These are phyloP conservation scores for Canariomyces notabilis DNA, from an alignment of 2,329 filamentous ascomycete species.

Conservation along the genomic window DNA sequence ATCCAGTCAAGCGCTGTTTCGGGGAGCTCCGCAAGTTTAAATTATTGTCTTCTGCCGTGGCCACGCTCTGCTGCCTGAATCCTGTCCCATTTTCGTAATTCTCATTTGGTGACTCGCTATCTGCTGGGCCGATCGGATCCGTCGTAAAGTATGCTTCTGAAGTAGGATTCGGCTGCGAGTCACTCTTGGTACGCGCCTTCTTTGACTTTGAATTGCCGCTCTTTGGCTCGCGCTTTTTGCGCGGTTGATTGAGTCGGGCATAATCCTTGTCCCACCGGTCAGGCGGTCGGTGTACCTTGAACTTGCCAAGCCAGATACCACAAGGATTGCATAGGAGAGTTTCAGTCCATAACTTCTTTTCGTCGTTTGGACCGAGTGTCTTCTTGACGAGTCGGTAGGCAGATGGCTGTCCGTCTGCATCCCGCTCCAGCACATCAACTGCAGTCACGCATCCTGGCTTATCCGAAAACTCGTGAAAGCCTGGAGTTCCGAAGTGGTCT, in stretches of 20 bases:
- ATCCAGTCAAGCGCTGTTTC: conserved; percentile 36
- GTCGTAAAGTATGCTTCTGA: conserved; percentile 53
- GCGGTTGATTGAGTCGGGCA: conserved; percentile 46
- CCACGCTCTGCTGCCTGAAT: conserved; percentile 14
- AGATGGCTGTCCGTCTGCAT: conserved; percentile 57
- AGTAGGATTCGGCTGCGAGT: conserved; percentile 40
- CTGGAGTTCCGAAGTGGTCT: conserved; percentile 63
- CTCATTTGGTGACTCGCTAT: conserved; percentile 29
- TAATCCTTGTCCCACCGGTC: conserved; percentile 73
- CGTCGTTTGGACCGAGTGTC: conserved; percentile 54
- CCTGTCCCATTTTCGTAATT: conserved; percentile 20
- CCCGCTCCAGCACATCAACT: conserved; percentile 61
- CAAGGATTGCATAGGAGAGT: conserved; percentile 86
- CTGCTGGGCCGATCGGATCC: conserved; percentile 46
- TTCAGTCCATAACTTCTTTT: conserved; percentile 63
- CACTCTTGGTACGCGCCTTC: conserved; percentile 46
- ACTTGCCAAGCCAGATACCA: conserved; percentile 90
- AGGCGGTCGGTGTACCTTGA: conserved; percentile 74
- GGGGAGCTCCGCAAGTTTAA: conserved; percentile 31
- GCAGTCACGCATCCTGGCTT: conserved; percentile 70
- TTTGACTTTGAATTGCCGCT: conserved; percentile 41
- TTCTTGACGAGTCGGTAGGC: conserved; percentile 77
- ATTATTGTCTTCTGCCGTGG: conserved; percentile 25
- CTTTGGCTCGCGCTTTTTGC: conserved; percentile 40
- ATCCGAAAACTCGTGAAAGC: conserved; percentile 65